Evolutionary conservation across 2,329 filamentous ascomycete genomes (phyloP).

Genomic region (Basipetospora sp.): DNA sequence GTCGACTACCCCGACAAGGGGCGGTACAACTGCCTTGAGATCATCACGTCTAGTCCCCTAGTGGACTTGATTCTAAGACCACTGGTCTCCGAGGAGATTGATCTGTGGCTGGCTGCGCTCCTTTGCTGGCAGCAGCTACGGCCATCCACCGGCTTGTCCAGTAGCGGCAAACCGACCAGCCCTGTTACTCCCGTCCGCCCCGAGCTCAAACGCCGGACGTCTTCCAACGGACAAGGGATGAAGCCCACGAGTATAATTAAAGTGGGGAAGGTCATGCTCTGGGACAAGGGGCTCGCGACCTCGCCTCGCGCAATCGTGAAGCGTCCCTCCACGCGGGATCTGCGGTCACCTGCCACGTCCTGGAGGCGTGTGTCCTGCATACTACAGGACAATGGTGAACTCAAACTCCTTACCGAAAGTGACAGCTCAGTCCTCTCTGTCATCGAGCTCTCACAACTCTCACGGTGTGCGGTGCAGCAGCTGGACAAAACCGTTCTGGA

Average conservation of each 20-base stretch:
- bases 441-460: slow-evolving; percentile 77
- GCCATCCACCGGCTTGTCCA: slow-evolving; percentile 31
- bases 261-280: slow-evolving; percentile 77
- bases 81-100: slow-evolving; percentile 48
- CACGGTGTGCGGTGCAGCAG: slow-evolving; percentile 77
- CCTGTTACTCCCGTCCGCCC: slow-evolving; percentile 23
- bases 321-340: slow-evolving; percentile 41
- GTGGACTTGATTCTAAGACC: slow-evolving; percentile 53
- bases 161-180: slow-evolving; percentile 14
- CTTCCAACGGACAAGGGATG: slow-evolving; percentile 14
- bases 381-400: slow-evolving; percentile 83
- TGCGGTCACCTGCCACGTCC: slow-evolving; percentile 38
- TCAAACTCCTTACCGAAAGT: slow-evolving; percentile 78
- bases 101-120: slow-evolving; percentile 67
- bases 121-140: slow-evolving; percentile 69
- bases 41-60: slow-evolving; percentile 31
- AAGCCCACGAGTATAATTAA: slow-evolving; percentile 66
- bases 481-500: slow-evolving; percentile 81
- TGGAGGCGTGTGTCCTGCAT: slow-evolving; percentile 90
- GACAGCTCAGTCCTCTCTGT: slow-evolving; percentile 68
- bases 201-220: slow-evolving; percentile 28
- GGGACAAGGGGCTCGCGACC: slow-evolving; percentile 59
- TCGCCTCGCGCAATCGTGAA: slow-evolving; percentile 42
- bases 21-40: slow-evolving; percentile 33
- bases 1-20: slow-evolving; percentile 31